Percentiles rank a stretch among this genome's conserved stretches.
Conservation (phyloP, 1,284 basidiomycete species). For the Cutaneotrichosporon curvatum region DNA sequence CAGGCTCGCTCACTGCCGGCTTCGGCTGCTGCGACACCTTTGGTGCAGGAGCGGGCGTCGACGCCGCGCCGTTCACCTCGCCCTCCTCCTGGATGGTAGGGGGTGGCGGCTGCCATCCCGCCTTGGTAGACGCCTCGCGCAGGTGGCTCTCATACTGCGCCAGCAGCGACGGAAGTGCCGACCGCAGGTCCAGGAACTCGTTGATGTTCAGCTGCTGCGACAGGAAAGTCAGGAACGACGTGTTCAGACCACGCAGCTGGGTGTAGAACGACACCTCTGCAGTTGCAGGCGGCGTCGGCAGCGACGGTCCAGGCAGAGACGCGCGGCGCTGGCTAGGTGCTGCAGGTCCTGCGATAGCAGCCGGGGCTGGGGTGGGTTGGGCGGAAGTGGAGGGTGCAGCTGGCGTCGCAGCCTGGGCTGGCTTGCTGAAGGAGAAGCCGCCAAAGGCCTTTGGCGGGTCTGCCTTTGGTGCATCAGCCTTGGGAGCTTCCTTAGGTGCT, state of each 20-base stretch:
- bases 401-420: constrained; percentile 3
- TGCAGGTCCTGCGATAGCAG: not conserved
- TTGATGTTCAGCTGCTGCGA: constrained; percentile 61
- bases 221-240: constrained; percentile 60
- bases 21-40: not conserved
- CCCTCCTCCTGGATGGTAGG: not conserved
- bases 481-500: not conserved
- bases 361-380: constrained; percentile 2
- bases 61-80: constrained; percentile 13
- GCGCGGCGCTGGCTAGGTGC: constrained; percentile 2
- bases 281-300: constrained; percentile 27
- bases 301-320: constrained; percentile 22
- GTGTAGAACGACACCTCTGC: constrained; percentile 58
- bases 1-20: no score
- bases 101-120: constrained; percentile 32
- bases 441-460: constrained; percentile 9
- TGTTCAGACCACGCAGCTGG: constrained; percentile 71
- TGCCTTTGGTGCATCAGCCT: constrained; percentile 9
- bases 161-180: constrained; percentile 46
- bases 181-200: constrained; percentile 64
- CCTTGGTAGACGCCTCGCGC: constrained; percentile 52
- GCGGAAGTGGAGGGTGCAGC: not conserved
- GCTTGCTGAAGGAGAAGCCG: constrained; percentile 21
- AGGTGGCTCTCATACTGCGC: constrained; percentile 61
- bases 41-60: constrained; percentile 49